Evolutionary conservation across 345 rosid species (phyloP).

Genomic region (Heritiera fomes): DNA sequence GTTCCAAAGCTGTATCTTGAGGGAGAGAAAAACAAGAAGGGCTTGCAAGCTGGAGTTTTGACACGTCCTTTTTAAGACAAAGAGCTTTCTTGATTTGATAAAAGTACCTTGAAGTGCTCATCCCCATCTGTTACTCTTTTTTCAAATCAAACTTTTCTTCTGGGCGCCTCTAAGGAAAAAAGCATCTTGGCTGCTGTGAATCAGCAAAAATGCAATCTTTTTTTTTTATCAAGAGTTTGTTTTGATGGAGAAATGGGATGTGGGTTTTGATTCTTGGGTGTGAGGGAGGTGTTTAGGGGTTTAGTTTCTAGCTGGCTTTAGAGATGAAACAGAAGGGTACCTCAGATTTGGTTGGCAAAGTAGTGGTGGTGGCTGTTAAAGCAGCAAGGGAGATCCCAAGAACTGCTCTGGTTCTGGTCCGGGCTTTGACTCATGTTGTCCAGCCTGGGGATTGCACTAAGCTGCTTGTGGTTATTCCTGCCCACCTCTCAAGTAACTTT

Average conservation of each 20-base stretch:
- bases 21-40: background rate
- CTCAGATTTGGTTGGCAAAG: conserved; percentile 60
- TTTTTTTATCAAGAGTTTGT: conserved; percentile 17
- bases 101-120: conserved; percentile 36
- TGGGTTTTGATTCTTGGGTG: conserved; percentile 42
- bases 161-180: conserved; percentile 14
- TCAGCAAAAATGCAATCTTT: conserved; percentile 20
- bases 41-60: conserved; percentile 31
- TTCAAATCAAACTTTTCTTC: conserved; percentile 19
- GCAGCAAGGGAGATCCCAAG: conserved; percentile 88
- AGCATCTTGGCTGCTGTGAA: conserved; percentile 41
- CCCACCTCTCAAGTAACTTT: conserved; percentile 57
- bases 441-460: conserved; percentile 86
- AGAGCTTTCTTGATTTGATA: background rate
- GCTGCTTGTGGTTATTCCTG: conserved; percentile 82
- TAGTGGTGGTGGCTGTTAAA: conserved; percentile 76
- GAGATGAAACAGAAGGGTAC: conserved; percentile 53
- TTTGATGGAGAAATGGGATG: conserved; percentile 21
- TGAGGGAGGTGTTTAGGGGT: conserved; percentile 25
- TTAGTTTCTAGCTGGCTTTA: conserved; percentile 11
- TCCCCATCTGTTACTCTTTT: conserved; percentile 12
- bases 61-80: conserved; percentile 22
- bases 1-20: conserved; percentile 25
- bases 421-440: conserved; percentile 95
- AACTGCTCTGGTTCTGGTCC: conserved; percentile 53